These are phyloP conservation scores for Fusarium sp. DNA, from an alignment of 2,329 filamentous ascomycete species.

Conservation along the genomic window DNA sequence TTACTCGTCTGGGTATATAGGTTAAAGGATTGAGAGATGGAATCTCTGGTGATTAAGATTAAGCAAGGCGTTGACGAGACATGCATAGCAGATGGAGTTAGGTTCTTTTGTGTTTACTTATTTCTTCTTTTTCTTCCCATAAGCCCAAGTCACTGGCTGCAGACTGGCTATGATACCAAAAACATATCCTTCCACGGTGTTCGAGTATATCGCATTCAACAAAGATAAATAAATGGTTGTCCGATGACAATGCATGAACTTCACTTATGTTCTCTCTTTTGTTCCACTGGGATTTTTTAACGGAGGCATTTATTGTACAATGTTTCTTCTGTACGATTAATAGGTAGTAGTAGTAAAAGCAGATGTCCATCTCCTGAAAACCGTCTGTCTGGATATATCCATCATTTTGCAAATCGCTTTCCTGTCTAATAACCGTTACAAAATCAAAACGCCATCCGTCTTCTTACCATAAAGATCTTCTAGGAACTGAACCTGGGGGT, in stretches of 20 bases:
- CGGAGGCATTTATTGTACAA: background rate
- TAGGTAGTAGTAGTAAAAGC: conserved; percentile 13
- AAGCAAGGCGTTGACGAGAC: conserved; percentile 41
- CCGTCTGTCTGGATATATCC: background rate
- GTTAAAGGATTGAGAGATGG: conserved; percentile 7
- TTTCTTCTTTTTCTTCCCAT: conserved; percentile 12
- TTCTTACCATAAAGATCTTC: conserved; percentile 31
- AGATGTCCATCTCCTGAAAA: conserved; percentile 5
- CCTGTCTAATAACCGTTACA: background rate
- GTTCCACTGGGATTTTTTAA: background rate
- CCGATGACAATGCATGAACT: conserved; percentile 6
- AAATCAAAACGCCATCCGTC: background rate
- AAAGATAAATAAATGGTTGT: conserved; percentile 21
- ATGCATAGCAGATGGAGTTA: conserved; percentile 42
- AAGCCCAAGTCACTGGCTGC: conserved; percentile 19
- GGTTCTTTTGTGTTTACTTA: conserved; percentile 22
- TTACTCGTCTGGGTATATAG: conserved; percentile 7
- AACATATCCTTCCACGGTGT: conserved; percentile 25
- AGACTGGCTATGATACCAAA: conserved; percentile 28
- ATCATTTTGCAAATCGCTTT: background rate
- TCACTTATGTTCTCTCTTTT: background rate
- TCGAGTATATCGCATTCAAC: conserved; percentile 14
- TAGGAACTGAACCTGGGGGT: conserved; percentile 24
- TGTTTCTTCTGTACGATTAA: conserved; percentile 5
- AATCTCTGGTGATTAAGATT: conserved; percentile 21